phyloP scores from a whole-genome alignment of 768 basidiomycete genomes.

The Termitomyces sp. region DNA sequence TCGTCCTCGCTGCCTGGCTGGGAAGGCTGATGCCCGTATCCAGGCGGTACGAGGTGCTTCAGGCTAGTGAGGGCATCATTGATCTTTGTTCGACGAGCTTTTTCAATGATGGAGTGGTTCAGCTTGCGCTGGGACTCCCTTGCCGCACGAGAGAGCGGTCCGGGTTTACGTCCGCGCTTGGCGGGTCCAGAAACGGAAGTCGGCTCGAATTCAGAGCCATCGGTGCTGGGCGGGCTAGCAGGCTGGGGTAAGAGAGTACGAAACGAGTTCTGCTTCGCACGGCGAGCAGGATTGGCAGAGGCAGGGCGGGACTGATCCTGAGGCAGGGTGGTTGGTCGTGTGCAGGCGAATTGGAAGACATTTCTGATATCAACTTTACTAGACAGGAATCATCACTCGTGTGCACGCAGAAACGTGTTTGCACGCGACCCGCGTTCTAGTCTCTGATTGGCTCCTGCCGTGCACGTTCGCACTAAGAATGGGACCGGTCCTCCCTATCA shows the following conservation, averaged over 20 bases:
- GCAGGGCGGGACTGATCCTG: constrained; percentile 20
- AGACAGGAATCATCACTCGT: constrained; percentile 17
- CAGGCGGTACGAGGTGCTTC: constrained; percentile 68
- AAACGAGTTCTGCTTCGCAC: constrained; percentile 26
- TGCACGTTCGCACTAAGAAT: constrained; percentile 25
- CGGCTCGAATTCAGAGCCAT: background rate
- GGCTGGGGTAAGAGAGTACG: constrained; percentile 10
- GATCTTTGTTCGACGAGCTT: constrained; percentile 90
- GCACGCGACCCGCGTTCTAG: constrained; percentile 25
- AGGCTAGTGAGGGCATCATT: constrained; percentile 83
- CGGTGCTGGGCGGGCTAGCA: constrained; percentile 5
- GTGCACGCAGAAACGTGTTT: constrained; percentile 28
- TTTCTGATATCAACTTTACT: background rate
- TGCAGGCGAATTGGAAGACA: background rate
- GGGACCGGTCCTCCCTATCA: background rate
- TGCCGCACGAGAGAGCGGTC: constrained; percentile 65
- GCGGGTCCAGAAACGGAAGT: constrained; percentile 18
- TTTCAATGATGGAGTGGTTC: constrained; percentile 94
- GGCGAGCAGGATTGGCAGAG: constrained; percentile 33
- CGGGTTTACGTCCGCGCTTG: constrained; percentile 73
- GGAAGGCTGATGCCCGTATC: constrained; percentile 29
- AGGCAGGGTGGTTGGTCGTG: background rate
- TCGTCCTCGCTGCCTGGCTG: constrained; percentile 27
- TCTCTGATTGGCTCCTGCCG: constrained; percentile 22
- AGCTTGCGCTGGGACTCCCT: constrained; percentile 86